Conservation (phyloP, 2,329 filamentous ascomycete genomes). For the Xylaria sp. region DNA sequence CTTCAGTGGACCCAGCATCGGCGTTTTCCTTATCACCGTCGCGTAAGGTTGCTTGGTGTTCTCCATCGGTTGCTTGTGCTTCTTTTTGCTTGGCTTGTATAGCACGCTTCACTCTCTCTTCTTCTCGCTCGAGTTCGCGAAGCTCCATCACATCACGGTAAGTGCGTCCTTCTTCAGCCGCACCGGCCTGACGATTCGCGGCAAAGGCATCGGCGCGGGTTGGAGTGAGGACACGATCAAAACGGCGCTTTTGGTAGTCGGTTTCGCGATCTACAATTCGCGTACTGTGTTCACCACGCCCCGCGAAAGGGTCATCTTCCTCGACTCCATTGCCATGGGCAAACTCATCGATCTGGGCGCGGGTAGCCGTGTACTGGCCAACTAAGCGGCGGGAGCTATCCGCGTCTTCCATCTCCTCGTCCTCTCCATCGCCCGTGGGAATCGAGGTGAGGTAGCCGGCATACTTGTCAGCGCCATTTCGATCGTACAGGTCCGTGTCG, state of each 20-base stretch:
- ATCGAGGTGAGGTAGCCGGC: constrained; percentile 92
- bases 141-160: constrained; percentile 93
- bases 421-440: constrained; percentile 80
- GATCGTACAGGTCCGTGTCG: constrained; percentile 88
- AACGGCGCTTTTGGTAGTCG: constrained; percentile 96
- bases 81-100: constrained; percentile 80
- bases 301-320: constrained; percentile 89
- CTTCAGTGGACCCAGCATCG: constrained; percentile 75
- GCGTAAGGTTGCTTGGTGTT: constrained; percentile 79
- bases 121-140: constrained; percentile 91
- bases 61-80: constrained; percentile 67
- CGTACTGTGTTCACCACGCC: constrained; percentile 84
- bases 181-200: constrained; percentile 75
- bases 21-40: constrained; percentile 78
- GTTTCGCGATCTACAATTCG: constrained; percentile 94
- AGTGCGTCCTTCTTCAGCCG: constrained; percentile 76
- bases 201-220: constrained; percentile 88
- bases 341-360: constrained; percentile 93
- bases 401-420: constrained; percentile 79
- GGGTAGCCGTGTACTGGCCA: constrained; percentile 95
- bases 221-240: constrained; percentile 87
- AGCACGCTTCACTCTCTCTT: constrained; percentile 82
- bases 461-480: constrained; percentile 81
- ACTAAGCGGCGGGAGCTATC: constrained; percentile 82
- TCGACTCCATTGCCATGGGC: constrained; percentile 85